These are phyloP conservation scores for Camptophora hylomeconis DNA, from an alignment of 2,329 filamentous ascomycete species.

Conservation along the genomic window DNA sequence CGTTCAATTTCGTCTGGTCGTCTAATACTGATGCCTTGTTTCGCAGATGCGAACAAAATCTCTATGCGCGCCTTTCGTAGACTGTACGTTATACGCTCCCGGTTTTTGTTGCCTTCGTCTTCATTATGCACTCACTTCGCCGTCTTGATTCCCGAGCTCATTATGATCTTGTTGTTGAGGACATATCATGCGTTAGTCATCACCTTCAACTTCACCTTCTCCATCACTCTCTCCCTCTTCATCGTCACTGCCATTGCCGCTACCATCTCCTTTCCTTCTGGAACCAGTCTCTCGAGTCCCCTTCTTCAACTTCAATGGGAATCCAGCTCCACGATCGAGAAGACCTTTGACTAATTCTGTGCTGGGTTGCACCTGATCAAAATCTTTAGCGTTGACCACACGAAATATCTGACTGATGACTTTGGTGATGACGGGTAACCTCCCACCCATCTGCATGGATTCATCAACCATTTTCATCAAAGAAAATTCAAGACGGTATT, in stretches of 20 bases:
- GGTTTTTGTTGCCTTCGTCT: too few relatives aligned
- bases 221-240: constrained; percentile 9
- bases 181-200: too few relatives aligned
- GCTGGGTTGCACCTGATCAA: constrained; percentile 18
- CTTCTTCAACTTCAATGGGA: constrained; percentile 18
- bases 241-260: constrained; percentile 9
- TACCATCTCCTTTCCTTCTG: constrained; percentile 7
- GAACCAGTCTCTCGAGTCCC: constrained; percentile 15
- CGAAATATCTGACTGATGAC: constrained; percentile 14
- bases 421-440: constrained; percentile 8
- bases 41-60: too few relatives aligned
- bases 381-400: constrained; percentile 19
- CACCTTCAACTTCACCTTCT: constrained; percentile 4
- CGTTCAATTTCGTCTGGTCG: too few relatives aligned
- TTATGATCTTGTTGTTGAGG: too few relatives aligned
- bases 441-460: constrained; percentile 5
- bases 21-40: too few relatives aligned
- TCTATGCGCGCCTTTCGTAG: too few relatives aligned
- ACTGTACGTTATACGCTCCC: too few relatives aligned
- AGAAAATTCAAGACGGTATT: constrained; percentile 32
- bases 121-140: too few relatives aligned
- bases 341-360: constrained; percentile 17
- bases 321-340: constrained; percentile 15
- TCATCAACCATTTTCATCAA: constrained; percentile 26
- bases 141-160: too few relatives aligned